Percentiles rank a stretch among this genome's conserved stretches.
These are phyloP conservation scores for Magnaporthiopsis incrustans DNA, from an alignment of 2,329 filamentous ascomycete genomes.

Conservation along the genomic window DNA sequence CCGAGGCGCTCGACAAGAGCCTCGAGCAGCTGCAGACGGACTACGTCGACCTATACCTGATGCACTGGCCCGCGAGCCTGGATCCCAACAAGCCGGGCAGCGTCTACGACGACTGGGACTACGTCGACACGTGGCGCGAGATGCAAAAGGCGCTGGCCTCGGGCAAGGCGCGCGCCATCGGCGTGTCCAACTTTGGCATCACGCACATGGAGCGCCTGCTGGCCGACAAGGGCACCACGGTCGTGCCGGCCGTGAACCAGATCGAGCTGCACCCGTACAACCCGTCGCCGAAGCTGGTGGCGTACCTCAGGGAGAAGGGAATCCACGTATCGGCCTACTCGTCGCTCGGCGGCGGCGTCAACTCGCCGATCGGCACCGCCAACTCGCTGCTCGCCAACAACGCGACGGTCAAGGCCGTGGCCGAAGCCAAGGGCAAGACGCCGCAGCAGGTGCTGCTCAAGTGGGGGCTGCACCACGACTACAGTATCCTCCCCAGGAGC, in stretches of 20 bases:
- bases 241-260: constrained; percentile 67
- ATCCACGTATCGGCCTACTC: constrained; percentile 72
- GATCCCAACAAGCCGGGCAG: constrained; percentile 8
- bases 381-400: constrained; percentile 65
- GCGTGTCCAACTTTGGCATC: constrained; percentile 13
- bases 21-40: constrained; percentile 9
- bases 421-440: constrained; percentile 58
- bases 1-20: constrained; percentile 11
- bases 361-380: no score
- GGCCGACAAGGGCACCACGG: constrained; percentile 55
- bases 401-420: constrained; percentile 51
- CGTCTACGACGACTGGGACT: constrained; percentile 7
- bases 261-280: constrained; percentile 75
- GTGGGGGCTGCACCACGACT: constrained; percentile 76
- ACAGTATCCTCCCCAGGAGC: constrained; percentile 79
- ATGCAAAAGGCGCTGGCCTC: constrained; percentile 12
- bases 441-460: constrained; percentile 69
- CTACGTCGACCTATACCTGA: constrained; percentile 13
- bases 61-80: constrained; percentile 11
- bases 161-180: constrained; percentile 12
- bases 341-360: constrained; percentile 62
- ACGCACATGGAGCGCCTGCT: constrained; percentile 39
- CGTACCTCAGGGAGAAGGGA: constrained; percentile 63
- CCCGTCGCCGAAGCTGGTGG: constrained; percentile 70
- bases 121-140: constrained; percentile 12